Evolutionary conservation across 2,329 filamentous ascomycete species (phyloP), one percentile per base, ranked within the genome.

Genomic region (Pseudogymnoascus sp.): DNA sequence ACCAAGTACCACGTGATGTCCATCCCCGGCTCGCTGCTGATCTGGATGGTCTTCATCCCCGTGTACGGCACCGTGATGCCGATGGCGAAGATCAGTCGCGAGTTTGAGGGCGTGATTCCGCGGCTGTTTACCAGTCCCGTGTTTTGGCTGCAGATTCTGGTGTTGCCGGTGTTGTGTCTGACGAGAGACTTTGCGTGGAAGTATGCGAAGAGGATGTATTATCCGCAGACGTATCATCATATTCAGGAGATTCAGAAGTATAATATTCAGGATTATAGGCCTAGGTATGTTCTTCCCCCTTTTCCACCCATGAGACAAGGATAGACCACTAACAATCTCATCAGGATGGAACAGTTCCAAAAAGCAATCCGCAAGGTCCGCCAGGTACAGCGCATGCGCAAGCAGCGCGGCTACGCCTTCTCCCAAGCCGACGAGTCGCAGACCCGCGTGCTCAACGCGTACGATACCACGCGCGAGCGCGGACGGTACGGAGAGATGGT

Each of bases 231-330:
- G 45, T 99, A 99, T 72, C 94, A 99, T 70, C 94, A 99, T 74
- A 94, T 99, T 66, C 94, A 99, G 76, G 94, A 99, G 78, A 99
- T 99, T 69, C 94, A 99, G 76, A 99, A 99, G 78, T 99, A 97
- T 79, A 99, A 99, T 71, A 96, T 99, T 64, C 94, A 99, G 78
- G 94, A 99, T 78, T 99, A 99, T 76, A 83, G 94, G 72, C 94
- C 94, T 65, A 87, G 94, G 90, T 92, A 83, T 68, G 82, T 79
- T 59, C 33, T 61, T 64, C 58, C 67, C 48, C 67, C 55, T 58
- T 48, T 29, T 69, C 73, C 61, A 74, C 60, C 37, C 27, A 21
- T 21, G 1, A 21, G 21, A 2, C 21, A 21, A 21, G 21, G 21
- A 21, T 21, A 4, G 21, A 1, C 21, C 21, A 3, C 21, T 21